Base-by-base conservation (phyloP, 306 rosid species). In the Fragaria vesca region DNA sequence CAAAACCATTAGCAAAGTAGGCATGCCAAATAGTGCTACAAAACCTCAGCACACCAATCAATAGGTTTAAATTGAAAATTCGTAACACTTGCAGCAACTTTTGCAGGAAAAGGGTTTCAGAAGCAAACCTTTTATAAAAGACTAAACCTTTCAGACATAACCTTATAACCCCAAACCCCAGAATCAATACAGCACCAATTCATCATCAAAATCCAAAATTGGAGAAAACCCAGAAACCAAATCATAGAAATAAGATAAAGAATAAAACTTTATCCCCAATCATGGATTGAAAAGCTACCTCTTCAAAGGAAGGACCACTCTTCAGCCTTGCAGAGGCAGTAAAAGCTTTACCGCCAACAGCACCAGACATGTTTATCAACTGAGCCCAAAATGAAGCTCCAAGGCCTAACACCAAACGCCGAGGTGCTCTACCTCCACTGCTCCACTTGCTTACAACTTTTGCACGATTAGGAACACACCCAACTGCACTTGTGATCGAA, bases 351-450 rank as follows among this genome's bases (percentile, higher is more conserved):
- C 30, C 61, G 69, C 80, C 80, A 18, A 72, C 63, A 16, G 86
- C 32, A 76, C 74, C 79, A 36, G 86, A 67, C 94, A 89, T 90
- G 24, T 65, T 55, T 75, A 81, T 26, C 57, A 86, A 81, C 43
- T 86, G 89, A 30, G 86, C 50, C 72, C 88, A 88, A 57, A 87
- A 72, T 0, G 93, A 89, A 72, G 81, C 78, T 16, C 90, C 92
- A 24, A 89, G 66, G 11, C 93, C 90, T 72, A 92, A 81, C 6
- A 92, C 34, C 67, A 87, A 48, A 76, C 93, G 96, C 20, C 93
- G 90, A 65, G 85, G 88, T 51, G 78, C 82, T 83, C 79, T 78
- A 18, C 74, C 73, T 54, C 81, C 80, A 52, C 12, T 55, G 47
- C 43, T 81, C 90, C 85, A 81, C 65, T 63, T 75, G 32, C 66